phyloP scores from a whole-genome alignment of 202 grass and related monocot species.

The Cymbopogon flexuosus region DNA sequence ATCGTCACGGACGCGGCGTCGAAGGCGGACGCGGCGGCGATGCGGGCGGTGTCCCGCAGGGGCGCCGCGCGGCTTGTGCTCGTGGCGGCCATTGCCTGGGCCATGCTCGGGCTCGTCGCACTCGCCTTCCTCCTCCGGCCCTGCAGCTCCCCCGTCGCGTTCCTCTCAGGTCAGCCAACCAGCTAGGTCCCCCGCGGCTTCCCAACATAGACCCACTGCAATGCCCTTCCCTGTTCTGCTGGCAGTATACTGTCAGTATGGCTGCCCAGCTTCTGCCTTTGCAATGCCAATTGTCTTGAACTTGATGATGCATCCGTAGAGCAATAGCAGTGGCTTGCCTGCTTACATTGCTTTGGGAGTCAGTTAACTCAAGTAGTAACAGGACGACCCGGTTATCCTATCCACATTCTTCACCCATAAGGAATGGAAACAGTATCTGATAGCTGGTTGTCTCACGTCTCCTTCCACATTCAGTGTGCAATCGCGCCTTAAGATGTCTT shows the following conservation, averaged over 20 bases:
- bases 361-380: not conserved
- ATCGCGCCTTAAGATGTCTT: not conserved
- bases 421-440: not conserved
- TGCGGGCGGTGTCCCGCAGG: constrained; percentile 53
- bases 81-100: constrained; percentile 69
- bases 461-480: not conserved
- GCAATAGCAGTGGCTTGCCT: not conserved
- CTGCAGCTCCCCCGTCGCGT: constrained; percentile 56
- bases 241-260: too few species aligned
- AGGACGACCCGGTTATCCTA: not conserved
- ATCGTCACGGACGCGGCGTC: not conserved
- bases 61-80: constrained; percentile 64
- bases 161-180: constrained; percentile 60
- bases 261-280: not conserved
- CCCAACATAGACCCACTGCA: not conserved
- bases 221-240: not conserved
- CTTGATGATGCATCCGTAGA: not conserved
- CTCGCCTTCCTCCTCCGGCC: constrained; percentile 93
- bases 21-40: constrained; percentile 28
- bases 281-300: not conserved
- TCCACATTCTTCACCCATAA: not conserved
- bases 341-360: not conserved
- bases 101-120: constrained; percentile 66
- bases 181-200: not conserved
- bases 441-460: not conserved